phyloP scores from a whole-genome alignment of 257 asterid species.

The Nicotiana noctiflora region DNA sequence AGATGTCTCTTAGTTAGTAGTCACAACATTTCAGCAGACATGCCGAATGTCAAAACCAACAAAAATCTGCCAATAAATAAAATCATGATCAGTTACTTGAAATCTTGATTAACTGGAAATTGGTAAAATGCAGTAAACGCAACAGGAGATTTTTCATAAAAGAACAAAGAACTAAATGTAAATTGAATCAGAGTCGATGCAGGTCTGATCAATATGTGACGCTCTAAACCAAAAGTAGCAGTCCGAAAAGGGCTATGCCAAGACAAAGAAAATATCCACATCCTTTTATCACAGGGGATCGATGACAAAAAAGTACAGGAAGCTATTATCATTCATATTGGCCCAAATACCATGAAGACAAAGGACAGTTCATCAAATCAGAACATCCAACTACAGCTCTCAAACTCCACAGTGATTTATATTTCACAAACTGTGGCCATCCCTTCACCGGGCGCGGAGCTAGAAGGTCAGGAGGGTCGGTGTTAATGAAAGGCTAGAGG shows the following conservation, averaged over 20 bases:
- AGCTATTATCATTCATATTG: not conserved
- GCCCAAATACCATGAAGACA: not conserved
- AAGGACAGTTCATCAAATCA: not conserved
- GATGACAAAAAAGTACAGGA: not conserved
- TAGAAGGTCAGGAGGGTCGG: too few species aligned
- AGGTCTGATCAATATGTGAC: not conserved
- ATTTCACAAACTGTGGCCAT: not conserved
- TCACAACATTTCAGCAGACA: not conserved
- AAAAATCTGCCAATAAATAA: conserved; percentile 1
- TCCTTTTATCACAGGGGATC: not conserved
- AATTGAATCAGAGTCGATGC: not conserved
- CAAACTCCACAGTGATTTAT: not conserved
- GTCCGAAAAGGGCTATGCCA: not conserved
- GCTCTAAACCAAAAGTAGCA: not conserved
- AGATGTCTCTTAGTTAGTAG: not conserved
- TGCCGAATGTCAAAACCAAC: not conserved
- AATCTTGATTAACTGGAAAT: not conserved
- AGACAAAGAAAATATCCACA: not conserved
- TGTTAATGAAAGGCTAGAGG: too few species aligned
- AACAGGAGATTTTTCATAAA: not conserved
- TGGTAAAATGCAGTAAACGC: not conserved
- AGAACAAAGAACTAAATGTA: not conserved
- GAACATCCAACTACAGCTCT: not conserved
- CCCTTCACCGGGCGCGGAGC: not conserved
- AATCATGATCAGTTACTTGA: not conserved